phyloP scores from a whole-genome alignment of 78 protist genomes.

The Dictyostelium firmibasis region DNA sequence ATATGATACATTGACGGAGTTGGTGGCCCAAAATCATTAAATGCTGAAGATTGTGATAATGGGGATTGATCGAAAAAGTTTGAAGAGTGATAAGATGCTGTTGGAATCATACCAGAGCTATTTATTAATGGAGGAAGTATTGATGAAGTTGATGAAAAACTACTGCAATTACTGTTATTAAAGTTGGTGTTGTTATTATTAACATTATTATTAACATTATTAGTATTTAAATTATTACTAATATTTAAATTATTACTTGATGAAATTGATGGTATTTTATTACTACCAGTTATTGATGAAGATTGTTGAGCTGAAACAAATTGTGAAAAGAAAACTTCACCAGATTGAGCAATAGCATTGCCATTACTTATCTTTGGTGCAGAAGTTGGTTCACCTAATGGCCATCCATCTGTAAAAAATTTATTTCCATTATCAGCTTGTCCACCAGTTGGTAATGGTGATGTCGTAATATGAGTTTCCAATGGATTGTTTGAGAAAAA shows the following conservation, averaged over 20 bases:
- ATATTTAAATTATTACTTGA: too few species aligned
- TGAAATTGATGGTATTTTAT: not conserved
- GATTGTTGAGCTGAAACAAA: not conserved
- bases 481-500: constrained; percentile 56
- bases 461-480: constrained; percentile 19
- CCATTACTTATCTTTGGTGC: not conserved
- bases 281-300: not conserved
- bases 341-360: not conserved
- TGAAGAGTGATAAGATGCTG: constrained; percentile 46
- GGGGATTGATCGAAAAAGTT: constrained; percentile 77
- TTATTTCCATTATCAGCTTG: constrained; percentile 5
- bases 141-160: constrained; percentile 1
- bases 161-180: not conserved
- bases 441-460: not conserved
- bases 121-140: constrained; percentile 52
- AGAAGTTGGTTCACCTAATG: constrained; percentile 45
- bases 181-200: not conserved
- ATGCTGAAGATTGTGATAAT: constrained; percentile 2
- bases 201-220: too few species aligned
- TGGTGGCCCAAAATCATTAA: constrained; percentile 75
- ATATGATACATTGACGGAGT: constrained; percentile 31
- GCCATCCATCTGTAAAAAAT: constrained; percentile 45
- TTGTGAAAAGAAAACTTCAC: constrained; percentile 25
- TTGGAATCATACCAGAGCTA: constrained; percentile 40
- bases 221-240: not conserved